Base-by-base conservation (phyloP, 257 asterid genomes). In the Mitragyna speciosa region DNA sequence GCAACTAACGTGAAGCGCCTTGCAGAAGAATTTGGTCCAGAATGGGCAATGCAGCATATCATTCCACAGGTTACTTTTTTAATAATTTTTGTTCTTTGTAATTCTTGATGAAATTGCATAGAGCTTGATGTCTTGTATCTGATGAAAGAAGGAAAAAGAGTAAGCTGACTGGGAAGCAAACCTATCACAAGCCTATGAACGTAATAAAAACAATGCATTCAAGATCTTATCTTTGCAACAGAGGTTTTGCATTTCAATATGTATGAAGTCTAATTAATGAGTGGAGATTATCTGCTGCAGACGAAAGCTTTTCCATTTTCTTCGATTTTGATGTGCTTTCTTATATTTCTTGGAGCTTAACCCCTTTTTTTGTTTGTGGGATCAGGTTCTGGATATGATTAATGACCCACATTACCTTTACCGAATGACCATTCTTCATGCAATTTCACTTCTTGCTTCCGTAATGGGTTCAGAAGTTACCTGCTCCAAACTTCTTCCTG, bases 1-100 rank as follows among this genome's bases (percentile, higher is more conserved):
- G 92, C 92, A 22, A 89, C 84, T 81, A 89, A 89, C 79, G 75
- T 89, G 76, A 89, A 87, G 68, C 90, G 92, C 72, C 86, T 89
- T 8, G 89, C 92, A 9, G 92, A 89, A 80, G 90, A 89, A 79
- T 89, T 89, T 81, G 92, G 92, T 79, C 92, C 92, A 5, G 90
- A 89, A 61, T 89, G 92, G 92, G 90, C 92, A 70, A 87, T 87
- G 90, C 92, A 90, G 76, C 94, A 90, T 78, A 88, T 90, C 52
- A 61, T 90, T 84, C 94, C 94, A 20, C 94, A 90, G 94, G 94
- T 88, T 75, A 76, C 82, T 61, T 51, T 43, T 71, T 36, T 2
- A 4, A 36, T 4, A 36, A n/a, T n/a, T n/a, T n/a, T n/a, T 36
- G 2, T 36, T 36, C 4, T 36, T 36, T 36, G n/a, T 36, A 36